Base-by-base conservation (phyloP, 495 filamentous ascomycete species). In the Stereocaulon alpinum region DNA sequence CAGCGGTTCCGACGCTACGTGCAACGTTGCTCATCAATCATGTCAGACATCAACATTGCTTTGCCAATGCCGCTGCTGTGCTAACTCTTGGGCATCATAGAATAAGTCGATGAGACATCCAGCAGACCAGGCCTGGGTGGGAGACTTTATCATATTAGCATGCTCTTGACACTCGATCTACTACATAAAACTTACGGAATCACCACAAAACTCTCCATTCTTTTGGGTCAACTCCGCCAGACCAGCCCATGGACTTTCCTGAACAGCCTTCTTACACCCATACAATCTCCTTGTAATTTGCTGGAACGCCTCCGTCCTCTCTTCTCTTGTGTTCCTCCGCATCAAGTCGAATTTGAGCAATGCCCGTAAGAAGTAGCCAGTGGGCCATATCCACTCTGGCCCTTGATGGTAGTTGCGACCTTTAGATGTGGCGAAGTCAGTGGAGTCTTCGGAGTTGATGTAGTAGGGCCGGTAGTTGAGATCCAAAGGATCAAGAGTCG, bases 381-480 rank as follows among this genome's bases (percentile, higher is more conserved):
- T 89, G 2, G 91, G 94, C 94, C 94, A 99, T n/a, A 96, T 75
- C 94, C 94, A 99, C 71, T 99, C 94, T 0, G 94, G 94, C 2
- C 94, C 94, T 71, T 97, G 93, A 69, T 99, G 94, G 70, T 99
- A 99, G 68, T 96, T 96, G 18, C 94, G 78, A 15, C 94, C 94
- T 66, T 97, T 97, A 58, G 86, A 82, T 0, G 90, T 96, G 1
- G 85, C 79, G 67, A 95, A 97, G 68, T 96, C 88, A 40, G 78
- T 81, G 12, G 82, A 88, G 71, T 99, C 94, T 68, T 96, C 91
- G 45, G 86, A 87, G 73, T 99, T 99, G 74, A 82, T 84, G 75
- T 99, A 99, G 75, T 91, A 85, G 0, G 89, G 89, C 7, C 87
- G 84, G 70, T 99, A 99, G 68, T 97, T 95, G 34, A 87, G 75